These are phyloP conservation scores for Pyrenopolyporus hunteri DNA, from an alignment of 495 filamentous ascomycete genomes.

Conservation along the genomic window DNA sequence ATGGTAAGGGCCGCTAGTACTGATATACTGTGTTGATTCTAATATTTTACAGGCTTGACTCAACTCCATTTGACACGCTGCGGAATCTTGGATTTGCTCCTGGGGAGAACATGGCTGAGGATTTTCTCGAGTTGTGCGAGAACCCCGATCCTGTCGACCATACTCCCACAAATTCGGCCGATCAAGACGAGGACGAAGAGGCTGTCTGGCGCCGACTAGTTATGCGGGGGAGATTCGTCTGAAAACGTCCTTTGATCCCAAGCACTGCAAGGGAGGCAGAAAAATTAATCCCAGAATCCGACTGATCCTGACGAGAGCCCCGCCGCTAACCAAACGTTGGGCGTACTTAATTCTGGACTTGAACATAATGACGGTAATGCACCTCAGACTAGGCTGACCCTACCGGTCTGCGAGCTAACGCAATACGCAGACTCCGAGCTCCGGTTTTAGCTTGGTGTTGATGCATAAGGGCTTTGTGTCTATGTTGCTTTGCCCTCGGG, in stretches of 20 bases:
- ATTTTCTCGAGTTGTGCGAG: conserved; percentile 42
- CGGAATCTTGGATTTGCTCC: conserved; percentile 42
- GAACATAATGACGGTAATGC: neutral
- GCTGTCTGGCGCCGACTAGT: conserved; percentile 43
- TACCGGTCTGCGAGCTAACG: conserved; percentile 4
- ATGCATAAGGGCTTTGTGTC: neutral
- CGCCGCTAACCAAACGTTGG: neutral
- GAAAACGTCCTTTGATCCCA: neutral
- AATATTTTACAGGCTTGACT: conserved; percentile 37
- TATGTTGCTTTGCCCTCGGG: neutral
- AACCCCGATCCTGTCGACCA: conserved; percentile 42
- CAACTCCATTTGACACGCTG: conserved; percentile 38
- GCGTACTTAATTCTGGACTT: neutral
- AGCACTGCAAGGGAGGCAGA: neutral
- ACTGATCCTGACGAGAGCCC: neutral
- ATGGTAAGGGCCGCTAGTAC: conserved; percentile 28
- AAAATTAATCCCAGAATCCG: neutral
- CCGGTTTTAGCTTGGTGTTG: neutral
- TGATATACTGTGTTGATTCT: neutral
- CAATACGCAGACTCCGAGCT: neutral
- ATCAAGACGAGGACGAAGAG: conserved; percentile 43
- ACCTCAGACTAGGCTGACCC: neutral
- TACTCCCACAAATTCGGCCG: conserved; percentile 29
- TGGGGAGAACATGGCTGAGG: conserved; percentile 40
- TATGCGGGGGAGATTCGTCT: conserved; percentile 43